These are phyloP conservation scores for Hypoxylon perforatum DNA, from an alignment of 495 filamentous ascomycete species.

Conservation along the genomic window DNA sequence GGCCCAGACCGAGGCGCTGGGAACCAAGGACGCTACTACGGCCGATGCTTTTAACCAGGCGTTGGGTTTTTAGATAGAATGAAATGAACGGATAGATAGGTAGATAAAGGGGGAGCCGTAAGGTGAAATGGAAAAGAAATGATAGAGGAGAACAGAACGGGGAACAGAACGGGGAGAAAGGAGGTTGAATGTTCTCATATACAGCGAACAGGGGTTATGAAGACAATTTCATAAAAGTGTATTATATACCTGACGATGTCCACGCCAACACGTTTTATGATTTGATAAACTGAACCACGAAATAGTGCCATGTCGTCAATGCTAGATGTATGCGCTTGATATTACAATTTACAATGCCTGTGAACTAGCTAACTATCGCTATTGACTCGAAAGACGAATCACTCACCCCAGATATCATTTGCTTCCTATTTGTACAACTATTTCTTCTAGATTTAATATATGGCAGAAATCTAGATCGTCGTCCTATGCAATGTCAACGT, in stretches of 20 bases:
- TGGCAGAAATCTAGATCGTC: too few relatives aligned
- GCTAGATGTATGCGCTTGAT: background rate
- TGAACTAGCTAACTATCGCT: background rate
- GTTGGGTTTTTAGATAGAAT: constrained; percentile 46
- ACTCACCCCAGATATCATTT: background rate
- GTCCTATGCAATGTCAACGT: too few relatives aligned
- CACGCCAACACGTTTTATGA: background rate
- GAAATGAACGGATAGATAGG: too few relatives aligned
- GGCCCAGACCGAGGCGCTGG: constrained; percentile 48
- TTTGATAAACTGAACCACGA: too few relatives aligned
- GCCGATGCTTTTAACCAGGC: constrained; percentile 52
- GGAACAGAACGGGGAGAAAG: too few relatives aligned
- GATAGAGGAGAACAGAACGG: too few relatives aligned
- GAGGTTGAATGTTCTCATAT: too few relatives aligned
- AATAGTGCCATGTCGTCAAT: too few relatives aligned
- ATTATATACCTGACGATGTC: background rate
- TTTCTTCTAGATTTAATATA: background rate
- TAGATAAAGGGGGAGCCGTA: background rate
- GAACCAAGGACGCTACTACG: constrained; percentile 49
- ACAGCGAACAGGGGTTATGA: too few relatives aligned
- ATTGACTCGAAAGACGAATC: background rate
- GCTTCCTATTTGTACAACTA: background rate
- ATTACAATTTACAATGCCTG: background rate
- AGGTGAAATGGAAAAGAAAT: background rate
- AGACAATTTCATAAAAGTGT: too few relatives aligned